phyloP scores from a whole-genome alignment of 2,329 filamentous ascomycete species.

The Alternaria arborescens region DNA sequence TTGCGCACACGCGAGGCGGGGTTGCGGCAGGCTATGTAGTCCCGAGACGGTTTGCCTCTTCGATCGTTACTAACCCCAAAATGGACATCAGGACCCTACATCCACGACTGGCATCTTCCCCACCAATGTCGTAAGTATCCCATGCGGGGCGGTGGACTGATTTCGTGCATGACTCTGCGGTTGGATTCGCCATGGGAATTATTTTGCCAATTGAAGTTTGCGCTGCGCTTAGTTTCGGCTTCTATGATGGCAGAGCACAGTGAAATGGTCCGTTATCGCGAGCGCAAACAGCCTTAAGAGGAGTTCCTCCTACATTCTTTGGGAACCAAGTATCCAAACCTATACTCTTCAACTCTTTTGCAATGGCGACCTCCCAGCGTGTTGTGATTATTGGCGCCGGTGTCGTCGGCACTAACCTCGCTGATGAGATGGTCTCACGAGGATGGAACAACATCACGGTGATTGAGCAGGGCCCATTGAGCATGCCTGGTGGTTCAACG shows the following conservation, averaged over 20 bases:
- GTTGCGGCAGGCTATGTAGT: slow-evolving; percentile 34
- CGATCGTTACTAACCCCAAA: slow-evolving; percentile 29
- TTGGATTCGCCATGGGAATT: slow-evolving; percentile 28
- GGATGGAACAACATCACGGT: slow-evolving; percentile 72
- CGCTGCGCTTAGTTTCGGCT: slow-evolving; percentile 38
- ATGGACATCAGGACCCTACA: slow-evolving; percentile 40
- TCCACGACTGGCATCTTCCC: slow-evolving; percentile 34
- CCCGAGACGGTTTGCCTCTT: slow-evolving; percentile 16
- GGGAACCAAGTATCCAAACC: slow-evolving; percentile 1
- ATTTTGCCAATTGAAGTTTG: slow-evolving; percentile 33
- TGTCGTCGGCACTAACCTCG: slow-evolving; percentile 70
- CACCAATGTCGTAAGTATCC: slow-evolving; percentile 38
- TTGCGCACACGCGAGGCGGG: slow-evolving; percentile 36
- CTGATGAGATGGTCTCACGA: slow-evolving; percentile 68
- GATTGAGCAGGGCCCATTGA: slow-evolving; percentile 69
- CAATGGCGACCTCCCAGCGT: slow-evolving; percentile 47
- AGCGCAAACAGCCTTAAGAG: slow-evolving; percentile 26
- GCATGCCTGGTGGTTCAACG: slow-evolving; percentile 71
- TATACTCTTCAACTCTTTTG: slow-evolving; percentile 3
- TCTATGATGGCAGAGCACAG: slow-evolving; percentile 19
- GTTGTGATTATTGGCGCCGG: slow-evolving; percentile 64
- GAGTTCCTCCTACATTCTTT: slow-evolving; percentile 5
- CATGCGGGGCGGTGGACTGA: slow-evolving; percentile 33
- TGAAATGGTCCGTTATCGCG: slow-evolving; percentile 35
- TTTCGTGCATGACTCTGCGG: slow-evolving; percentile 17